Percentiles rank a stretch among this genome's conserved stretches.
These are phyloP conservation scores for Calendula officinalis DNA, from an alignment of 129 eudicot genomes.

Conservation along the genomic window DNA sequence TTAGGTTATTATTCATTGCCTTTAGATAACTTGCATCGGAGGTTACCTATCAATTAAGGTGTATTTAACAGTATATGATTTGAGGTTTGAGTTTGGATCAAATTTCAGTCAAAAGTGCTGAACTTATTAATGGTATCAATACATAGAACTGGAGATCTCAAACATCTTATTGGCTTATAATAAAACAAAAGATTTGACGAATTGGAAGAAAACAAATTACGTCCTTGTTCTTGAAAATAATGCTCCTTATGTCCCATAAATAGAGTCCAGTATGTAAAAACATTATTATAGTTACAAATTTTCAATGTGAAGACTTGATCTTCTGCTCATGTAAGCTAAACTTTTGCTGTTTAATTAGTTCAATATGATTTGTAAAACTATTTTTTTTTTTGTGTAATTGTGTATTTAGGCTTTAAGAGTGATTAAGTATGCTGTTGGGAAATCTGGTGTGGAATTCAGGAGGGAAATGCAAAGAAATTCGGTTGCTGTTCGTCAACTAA, in stretches of 20 bases:
- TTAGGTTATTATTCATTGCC: not conserved
- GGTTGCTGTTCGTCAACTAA: slow-evolving; percentile 82
- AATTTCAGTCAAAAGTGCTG: not conserved
- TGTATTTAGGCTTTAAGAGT: slow-evolving; percentile 73
- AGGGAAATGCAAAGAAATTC: slow-evolving; percentile 97
- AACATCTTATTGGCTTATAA: not conserved
- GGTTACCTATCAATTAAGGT: slow-evolving; percentile 7
- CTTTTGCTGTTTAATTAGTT: not conserved
- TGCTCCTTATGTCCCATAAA: not conserved
- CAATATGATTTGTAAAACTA: not conserved
- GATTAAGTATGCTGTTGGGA: slow-evolving; percentile 93
- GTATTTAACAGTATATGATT: slow-evolving; percentile 11
- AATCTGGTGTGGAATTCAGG: slow-evolving; percentile 90
- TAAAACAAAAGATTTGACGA: not conserved
- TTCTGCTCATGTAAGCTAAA: not conserved
- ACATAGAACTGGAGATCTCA: not conserved
- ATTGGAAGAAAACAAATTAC: not conserved
- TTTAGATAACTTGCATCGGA: not conserved
- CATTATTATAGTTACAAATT: not conserved
- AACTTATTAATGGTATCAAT: not conserved
- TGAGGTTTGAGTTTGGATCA: slow-evolving; percentile 3
- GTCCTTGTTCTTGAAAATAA: not conserved
- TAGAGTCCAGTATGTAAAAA: not conserved
- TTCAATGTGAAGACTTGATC: not conserved
- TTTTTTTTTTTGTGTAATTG: not conserved